Conservation (phyloP, 2,329 filamentous ascomycete genomes). For the Fusarium bulbicola region DNA sequence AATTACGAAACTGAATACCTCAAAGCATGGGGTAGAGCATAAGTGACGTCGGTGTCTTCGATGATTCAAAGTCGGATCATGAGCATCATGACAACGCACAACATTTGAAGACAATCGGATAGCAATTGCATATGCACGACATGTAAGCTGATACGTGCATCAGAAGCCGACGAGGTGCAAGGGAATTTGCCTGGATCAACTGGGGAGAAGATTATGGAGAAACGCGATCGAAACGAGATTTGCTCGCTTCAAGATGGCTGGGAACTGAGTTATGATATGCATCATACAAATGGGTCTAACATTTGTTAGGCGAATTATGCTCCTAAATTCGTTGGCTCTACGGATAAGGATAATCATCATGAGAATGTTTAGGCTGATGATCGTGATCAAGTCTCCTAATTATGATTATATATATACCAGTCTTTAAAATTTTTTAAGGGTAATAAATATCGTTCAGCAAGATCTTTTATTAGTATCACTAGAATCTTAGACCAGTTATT, state of each 20-base stretch:
- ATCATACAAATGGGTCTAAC: not conserved
- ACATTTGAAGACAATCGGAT: not conserved
- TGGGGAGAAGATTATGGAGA: not conserved
- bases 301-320: not conserved
- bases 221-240: conserved; percentile 11
- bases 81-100: conserved; percentile 1
- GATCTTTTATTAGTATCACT: too few relatives aligned
- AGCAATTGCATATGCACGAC: not conserved
- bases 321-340: not conserved
- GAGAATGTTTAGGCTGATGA: not conserved
- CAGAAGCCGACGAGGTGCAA: not conserved
- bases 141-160: conserved; percentile 6
- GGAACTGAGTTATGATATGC: conserved; percentile 23
- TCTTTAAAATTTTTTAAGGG: not conserved
- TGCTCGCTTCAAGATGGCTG: conserved; percentile 2
- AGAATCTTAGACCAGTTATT: not conserved
- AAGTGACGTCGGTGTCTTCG: not conserved
- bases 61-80: not conserved
- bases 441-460: not conserved
- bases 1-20: not conserved
- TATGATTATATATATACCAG: not conserved
- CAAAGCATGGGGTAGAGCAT: not conserved
- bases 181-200: not conserved
- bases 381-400: not conserved
- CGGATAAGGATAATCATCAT: not conserved